Evolutionary conservation across 176 grass and related monocot species (phyloP).

Genomic region (Musa beccarii): DNA sequence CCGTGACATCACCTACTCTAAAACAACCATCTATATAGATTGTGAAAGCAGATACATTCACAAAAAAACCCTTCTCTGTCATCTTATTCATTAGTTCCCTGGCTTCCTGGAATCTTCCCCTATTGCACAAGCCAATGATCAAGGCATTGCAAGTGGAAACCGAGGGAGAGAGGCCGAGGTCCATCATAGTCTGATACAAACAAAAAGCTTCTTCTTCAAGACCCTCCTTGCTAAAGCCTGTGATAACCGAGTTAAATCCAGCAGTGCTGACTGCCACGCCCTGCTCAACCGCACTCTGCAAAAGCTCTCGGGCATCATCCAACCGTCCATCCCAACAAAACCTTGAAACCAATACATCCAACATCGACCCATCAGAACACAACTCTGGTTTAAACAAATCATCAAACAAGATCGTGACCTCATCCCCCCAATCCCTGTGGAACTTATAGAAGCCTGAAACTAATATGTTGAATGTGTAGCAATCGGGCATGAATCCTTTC

Average conservation of each 20-base stretch:
- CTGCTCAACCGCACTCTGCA: conserved; percentile 37
- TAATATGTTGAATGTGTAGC: conserved; percentile 84
- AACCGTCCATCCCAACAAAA: conserved; percentile 62
- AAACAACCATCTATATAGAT: conserved; percentile 77
- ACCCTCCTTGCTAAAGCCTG: conserved; percentile 70
- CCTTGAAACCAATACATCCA: conserved; percentile 54
- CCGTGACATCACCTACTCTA: conserved; percentile 39
- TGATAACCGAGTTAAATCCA: conserved; percentile 64
- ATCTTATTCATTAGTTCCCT: conserved; percentile 49
- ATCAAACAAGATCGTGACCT: conserved; percentile 19
- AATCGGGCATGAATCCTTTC: conserved; percentile 60
- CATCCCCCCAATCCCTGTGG: conserved; percentile 17
- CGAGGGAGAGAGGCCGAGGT: conserved; percentile 42
- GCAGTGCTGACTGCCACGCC: conserved; percentile 39
- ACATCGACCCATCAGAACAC: conserved; percentile 12
- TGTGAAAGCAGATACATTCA: conserved; percentile 55
- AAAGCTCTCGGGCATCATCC: conserved; percentile 51
- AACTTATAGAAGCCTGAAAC: conserved; percentile 56
- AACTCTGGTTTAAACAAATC: conserved; percentile 35
- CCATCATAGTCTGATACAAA: conserved; percentile 54
- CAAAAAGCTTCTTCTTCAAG: conserved; percentile 54
- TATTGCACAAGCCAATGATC: conserved; percentile 65
- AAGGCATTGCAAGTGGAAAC: conserved; percentile 62
- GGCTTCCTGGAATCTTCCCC: conserved; percentile 42
- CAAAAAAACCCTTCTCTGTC: conserved; percentile 53